Conservation (phyloP, 257 asterid species). For the Galeopsis tetrahit region DNA sequence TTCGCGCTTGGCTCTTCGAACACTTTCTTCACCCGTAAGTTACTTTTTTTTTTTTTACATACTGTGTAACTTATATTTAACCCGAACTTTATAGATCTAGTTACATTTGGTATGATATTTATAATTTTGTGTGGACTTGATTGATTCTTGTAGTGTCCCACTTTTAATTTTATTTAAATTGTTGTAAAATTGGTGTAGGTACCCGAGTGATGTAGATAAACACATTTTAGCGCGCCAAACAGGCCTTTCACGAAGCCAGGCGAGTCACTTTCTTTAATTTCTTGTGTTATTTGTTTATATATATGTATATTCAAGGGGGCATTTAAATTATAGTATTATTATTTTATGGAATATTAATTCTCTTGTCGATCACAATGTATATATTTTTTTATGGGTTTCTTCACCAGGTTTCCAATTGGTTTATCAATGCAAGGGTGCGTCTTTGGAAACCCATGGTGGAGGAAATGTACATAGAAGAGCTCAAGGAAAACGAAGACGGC, state of each 20-base stretch:
- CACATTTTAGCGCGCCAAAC: slow-evolving; percentile 97
- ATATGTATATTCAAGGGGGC: slow-evolving; percentile 29
- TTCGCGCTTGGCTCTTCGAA: slow-evolving; percentile 94
- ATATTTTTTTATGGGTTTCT: neutral
- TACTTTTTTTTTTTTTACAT: neutral
- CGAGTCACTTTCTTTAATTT: slow-evolving; percentile 47
- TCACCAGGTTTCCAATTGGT: slow-evolving; percentile 89
- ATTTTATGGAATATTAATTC: too few relatives aligned
- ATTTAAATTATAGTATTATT: too few relatives aligned
- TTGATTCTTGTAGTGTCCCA: neutral
- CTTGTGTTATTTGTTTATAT: slow-evolving; percentile 36
- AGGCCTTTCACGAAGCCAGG: slow-evolving; percentile 99
- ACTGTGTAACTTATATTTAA: too few relatives aligned
- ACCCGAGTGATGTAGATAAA: slow-evolving; percentile 98
- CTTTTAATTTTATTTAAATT: neutral
- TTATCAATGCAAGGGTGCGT: slow-evolving; percentile 92
- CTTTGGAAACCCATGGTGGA: slow-evolving; percentile 99
- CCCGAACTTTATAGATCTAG: too few relatives aligned
- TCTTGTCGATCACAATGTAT: too few relatives aligned
- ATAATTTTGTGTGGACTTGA: slow-evolving; percentile 45
- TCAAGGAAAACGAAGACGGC: slow-evolving; percentile 55
- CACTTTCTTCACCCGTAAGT: slow-evolving; percentile 95
- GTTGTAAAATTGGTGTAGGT: slow-evolving; percentile 66
- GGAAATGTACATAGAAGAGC: slow-evolving; percentile 90
- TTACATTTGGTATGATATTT: too few relatives aligned